phyloP scores from a whole-genome alignment of 169 alveolate species.

The Cryptosporidium bovis region DNA sequence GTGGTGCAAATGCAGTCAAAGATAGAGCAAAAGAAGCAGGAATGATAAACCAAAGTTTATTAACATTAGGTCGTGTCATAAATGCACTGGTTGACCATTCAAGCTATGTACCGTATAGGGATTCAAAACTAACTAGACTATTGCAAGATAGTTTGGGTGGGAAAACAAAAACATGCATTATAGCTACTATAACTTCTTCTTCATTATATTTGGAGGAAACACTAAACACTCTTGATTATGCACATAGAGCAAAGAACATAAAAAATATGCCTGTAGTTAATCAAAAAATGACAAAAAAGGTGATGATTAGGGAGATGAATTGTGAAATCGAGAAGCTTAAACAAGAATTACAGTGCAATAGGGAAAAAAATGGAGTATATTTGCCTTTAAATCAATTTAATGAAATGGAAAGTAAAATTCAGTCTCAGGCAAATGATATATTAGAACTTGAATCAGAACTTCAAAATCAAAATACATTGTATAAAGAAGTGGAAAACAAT shows the following conservation, averaged over 20 bases:
- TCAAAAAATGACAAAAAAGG: constrained; percentile 88
- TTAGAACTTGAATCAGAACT: constrained; percentile 44
- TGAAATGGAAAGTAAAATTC: constrained; percentile 60
- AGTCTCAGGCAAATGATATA: constrained; percentile 65
- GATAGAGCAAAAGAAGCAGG: constrained; percentile 91
- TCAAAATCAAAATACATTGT: constrained; percentile 44
- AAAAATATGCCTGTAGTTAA: constrained; percentile 91
- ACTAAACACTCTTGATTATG: constrained; percentile 90
- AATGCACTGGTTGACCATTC: constrained; percentile 89
- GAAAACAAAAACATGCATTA: constrained; percentile 92
- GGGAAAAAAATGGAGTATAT: constrained; percentile 82
- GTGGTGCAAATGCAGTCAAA: constrained; percentile 89
- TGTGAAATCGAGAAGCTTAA: constrained; percentile 80
- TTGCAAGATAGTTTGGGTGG: constrained; percentile 96
- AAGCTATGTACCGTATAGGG: constrained; percentile 95
- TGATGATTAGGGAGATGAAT: constrained; percentile 80
- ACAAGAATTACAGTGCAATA: constrained; percentile 75
- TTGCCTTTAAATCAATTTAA: constrained; percentile 52
- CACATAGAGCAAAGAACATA: constrained; percentile 91
- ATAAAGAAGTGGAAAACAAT: constrained; percentile 25
- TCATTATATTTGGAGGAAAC: constrained; percentile 92
- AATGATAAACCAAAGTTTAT: constrained; percentile 89
- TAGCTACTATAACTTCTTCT: constrained; percentile 93
- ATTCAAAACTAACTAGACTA: constrained; percentile 93
- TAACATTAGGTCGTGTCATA: constrained; percentile 92